A percentile compares a stretch with the other conserved stretches of the same genome.
Conservation (phyloP, 2,329 filamentous ascomycete species). For the Chaetomiaceae sp. region DNA sequence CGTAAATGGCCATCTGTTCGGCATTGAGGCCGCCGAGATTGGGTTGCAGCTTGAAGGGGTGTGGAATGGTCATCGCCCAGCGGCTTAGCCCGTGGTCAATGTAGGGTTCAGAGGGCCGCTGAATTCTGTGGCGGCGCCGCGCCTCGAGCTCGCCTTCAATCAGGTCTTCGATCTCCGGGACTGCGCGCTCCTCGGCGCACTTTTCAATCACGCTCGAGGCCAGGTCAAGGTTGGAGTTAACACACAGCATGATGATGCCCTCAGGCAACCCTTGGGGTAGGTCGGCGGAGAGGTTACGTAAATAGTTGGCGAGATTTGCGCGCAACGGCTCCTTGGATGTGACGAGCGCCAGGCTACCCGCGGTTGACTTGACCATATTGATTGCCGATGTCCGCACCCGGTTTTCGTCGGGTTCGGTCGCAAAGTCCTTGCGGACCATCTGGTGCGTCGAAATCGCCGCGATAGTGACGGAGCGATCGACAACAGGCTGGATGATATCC, state of each 20-base stretch:
- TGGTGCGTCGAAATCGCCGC: constrained; percentile 94
- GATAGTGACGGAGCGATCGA: constrained; percentile 95
- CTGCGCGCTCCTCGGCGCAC: constrained; percentile 86
- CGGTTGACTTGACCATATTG: constrained; percentile 91
- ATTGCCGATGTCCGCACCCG: constrained; percentile 81
- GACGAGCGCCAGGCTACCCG: constrained; percentile 90
- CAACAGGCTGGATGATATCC: constrained; percentile 96
- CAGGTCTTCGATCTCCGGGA: constrained; percentile 92
- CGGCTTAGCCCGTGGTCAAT: constrained; percentile 76
- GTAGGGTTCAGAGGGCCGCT: constrained; percentile 78
- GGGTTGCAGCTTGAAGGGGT: constrained; percentile 83
- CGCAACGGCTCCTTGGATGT: constrained; percentile 96
- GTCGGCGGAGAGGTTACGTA: constrained; percentile 64
- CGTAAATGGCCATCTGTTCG: constrained; percentile 92
- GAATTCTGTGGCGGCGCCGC: constrained; percentile 69
- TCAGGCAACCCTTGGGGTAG: constrained; percentile 83
- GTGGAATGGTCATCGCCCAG: constrained; percentile 91
- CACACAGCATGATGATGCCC: constrained; percentile 95
- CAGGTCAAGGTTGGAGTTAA: constrained; percentile 93
- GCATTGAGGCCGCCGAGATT: constrained; percentile 68
- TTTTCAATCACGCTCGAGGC: constrained; percentile 94
- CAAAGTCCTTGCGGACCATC: constrained; percentile 94
- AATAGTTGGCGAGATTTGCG: constrained; percentile 96
- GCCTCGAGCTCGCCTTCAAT: constrained; percentile 76
- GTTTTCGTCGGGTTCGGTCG: constrained; percentile 85